Evolutionary conservation across 768 basidiomycete species (phyloP).

Genomic region (Tricholoma bakamatsutake): DNA sequence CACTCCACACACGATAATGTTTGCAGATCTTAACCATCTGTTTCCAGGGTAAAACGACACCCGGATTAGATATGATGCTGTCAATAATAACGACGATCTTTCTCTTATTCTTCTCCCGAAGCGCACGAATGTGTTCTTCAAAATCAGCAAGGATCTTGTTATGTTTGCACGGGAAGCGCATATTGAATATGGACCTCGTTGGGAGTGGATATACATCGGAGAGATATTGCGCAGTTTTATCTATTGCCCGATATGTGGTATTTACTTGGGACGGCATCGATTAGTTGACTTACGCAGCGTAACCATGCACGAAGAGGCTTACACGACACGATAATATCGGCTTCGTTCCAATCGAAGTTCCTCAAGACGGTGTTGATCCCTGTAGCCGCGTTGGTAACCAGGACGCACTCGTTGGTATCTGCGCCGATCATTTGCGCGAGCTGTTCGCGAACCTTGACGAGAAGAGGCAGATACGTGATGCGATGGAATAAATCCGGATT

Average conservation of each 20-base stretch:
- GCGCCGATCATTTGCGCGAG: slow-evolving; percentile 47
- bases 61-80: slow-evolving; percentile 58
- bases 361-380: slow-evolving; percentile 56
- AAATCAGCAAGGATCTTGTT: slow-evolving; percentile 28
- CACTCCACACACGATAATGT: slow-evolving; percentile 53
- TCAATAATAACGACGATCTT: slow-evolving; percentile 70
- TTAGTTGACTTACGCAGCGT: neutral
- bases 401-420: slow-evolving; percentile 39
- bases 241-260: slow-evolving; percentile 43
- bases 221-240: slow-evolving; percentile 45
- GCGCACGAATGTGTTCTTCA: slow-evolving; percentile 21
- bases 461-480: slow-evolving; percentile 21
- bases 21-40: slow-evolving; percentile 62
- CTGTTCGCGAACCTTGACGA: slow-evolving; percentile 33
- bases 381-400: slow-evolving; percentile 50
- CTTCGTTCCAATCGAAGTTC: slow-evolving; percentile 56
- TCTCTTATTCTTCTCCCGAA: slow-evolving; percentile 11
- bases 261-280: slow-evolving; percentile 2
- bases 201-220: slow-evolving; percentile 53
- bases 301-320: neutral
- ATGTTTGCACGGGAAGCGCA: slow-evolving; percentile 54
- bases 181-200: slow-evolving; percentile 37
- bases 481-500: slow-evolving; percentile 48
- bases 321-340: slow-evolving; percentile 60
- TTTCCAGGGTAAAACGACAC: slow-evolving; percentile 69